Evolutionary conservation across 2,329 filamentous ascomycete species (phyloP), one percentile per base, ranked within the genome.

Genomic region (Apiospora koreana): DNA sequence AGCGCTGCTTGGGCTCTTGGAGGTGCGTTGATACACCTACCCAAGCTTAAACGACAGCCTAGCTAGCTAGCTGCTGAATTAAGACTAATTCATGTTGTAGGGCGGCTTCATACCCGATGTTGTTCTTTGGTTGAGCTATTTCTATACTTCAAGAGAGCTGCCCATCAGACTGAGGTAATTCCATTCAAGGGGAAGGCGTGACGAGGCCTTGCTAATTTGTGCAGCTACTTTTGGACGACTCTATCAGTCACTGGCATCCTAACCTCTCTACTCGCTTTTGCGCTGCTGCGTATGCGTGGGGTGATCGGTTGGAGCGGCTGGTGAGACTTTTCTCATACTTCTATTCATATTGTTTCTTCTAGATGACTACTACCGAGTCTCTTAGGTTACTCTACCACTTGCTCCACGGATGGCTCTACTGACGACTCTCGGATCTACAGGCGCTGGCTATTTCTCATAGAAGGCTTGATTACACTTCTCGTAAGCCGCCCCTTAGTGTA

Each of bases 391-490:
- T n/a, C n/a, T n/a, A n/a, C n/a, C n/a, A n/a, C n/a, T n/a, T n/a
- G n/a, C n/a, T n/a, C n/a, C n/a, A n/a, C n/a, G n/a, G n/a, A n/a
- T n/a, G n/a, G n/a, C n/a, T n/a, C n/a, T n/a, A 31, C 48, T 16
- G 23, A 16, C 23, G 1, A 12, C n/a, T 25, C 3, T 1, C 25
- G 14, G 23, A 25, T 50, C 23, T 14, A 16, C 12, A 50, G 46
- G 46, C 76, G 78, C 5, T 88, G 85, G 84, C 78, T 88, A 6
- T 87, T 90, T 73, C 76, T 90, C 0, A 82, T 91, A 41, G 88
- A 91, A 73, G 88, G 87, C 0, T 71, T 85, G 2, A 81, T 90
- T 43, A 90, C 87, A 0, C 75, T 87, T 1, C 42, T 80, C 2
- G 76, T 75, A 71, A 69, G 74, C 3, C 12, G 2, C 38, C n/a